Percentiles rank a stretch among this genome's conserved stretches.
Evolutionary conservation across 2,329 filamentous ascomycete genomes (phyloP).

Genomic region (Talaromyces albobiverticillius): DNA sequence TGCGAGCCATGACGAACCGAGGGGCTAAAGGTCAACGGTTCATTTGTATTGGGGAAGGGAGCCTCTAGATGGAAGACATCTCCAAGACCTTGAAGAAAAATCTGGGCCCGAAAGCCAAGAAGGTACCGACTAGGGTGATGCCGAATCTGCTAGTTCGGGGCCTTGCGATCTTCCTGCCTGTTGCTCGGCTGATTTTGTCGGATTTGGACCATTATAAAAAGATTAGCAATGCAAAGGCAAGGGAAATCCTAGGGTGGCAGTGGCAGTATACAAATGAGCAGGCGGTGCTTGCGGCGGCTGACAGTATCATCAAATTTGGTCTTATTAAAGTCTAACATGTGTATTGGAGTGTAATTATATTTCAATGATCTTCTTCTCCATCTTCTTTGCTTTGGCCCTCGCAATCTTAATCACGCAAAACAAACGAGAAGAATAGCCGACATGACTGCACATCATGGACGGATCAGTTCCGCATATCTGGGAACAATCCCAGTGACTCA

Average conservation of each 20-base stretch:
- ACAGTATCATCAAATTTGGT: slow-evolving; percentile 1
- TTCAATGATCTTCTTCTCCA: too few relatives aligned
- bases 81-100: slow-evolving; percentile 6
- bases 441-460: too few relatives aligned
- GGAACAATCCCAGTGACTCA: slow-evolving; percentile 10
- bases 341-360: not conserved
- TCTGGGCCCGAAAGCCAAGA: not conserved
- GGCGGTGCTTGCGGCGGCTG: slow-evolving; percentile 7
- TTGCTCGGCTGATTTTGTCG: slow-evolving; percentile 3
- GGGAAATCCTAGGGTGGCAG: slow-evolving; percentile 11
- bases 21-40: slow-evolving; percentile 9
- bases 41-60: slow-evolving; percentile 6
- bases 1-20: slow-evolving; percentile 7
- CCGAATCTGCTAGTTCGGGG: slow-evolving; percentile 6
- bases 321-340: not conserved
- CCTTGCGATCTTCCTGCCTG: slow-evolving; percentile 6
- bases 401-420: not conserved
- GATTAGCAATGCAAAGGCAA: slow-evolving; percentile 9
- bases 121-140: slow-evolving; percentile 6
- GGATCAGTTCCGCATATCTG: not conserved
- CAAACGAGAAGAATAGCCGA: not conserved
- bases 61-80: slow-evolving; percentile 9
- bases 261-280: slow-evolving; percentile 11
- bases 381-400: too few relatives aligned
- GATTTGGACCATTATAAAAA: not conserved